Conservation (phyloP, 805 yeast species). For the Wickerhamiella kurtzmanii region DNA sequence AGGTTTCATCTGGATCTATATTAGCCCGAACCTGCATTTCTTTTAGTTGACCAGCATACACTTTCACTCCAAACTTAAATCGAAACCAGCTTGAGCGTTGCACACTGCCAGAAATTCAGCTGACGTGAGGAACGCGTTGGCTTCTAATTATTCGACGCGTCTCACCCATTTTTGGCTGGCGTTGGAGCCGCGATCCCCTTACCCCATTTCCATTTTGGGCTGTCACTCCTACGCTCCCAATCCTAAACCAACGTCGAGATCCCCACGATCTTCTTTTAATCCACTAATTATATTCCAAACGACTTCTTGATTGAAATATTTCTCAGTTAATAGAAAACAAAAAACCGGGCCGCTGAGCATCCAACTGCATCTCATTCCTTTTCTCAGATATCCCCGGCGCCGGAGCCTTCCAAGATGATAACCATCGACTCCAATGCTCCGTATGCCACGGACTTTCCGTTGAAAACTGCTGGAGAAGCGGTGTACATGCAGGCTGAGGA, state of each 20-base stretch:
- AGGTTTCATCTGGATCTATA: constrained; percentile 5
- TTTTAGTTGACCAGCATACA: too few relatives aligned
- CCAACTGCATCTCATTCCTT: too few relatives aligned
- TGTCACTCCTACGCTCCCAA: background rate
- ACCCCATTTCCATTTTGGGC: background rate
- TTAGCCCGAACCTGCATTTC: constrained; percentile 5
- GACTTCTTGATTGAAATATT: too few relatives aligned
- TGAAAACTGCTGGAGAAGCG: constrained; percentile 21
- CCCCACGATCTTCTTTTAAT: background rate
- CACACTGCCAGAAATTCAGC: too few relatives aligned
- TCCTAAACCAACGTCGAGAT: background rate
- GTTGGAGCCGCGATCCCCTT: background rate
- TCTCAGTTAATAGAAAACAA: background rate
- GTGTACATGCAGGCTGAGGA: constrained; percentile 28
- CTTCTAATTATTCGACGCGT: background rate
- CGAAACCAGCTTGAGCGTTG: background rate
- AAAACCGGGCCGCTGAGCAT: too few relatives aligned
- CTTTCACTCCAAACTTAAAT: too few relatives aligned
- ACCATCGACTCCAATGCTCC: constrained; percentile 25
- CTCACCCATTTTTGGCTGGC: too few relatives aligned
- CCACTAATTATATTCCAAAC: background rate
- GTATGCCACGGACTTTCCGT: constrained; percentile 21
- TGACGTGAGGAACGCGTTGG: background rate
- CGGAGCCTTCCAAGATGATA: background rate
- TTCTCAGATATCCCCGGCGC: background rate